Base-by-base conservation (phyloP, 805 yeast species). In the Nakazawaea ishiwadae region DNA sequence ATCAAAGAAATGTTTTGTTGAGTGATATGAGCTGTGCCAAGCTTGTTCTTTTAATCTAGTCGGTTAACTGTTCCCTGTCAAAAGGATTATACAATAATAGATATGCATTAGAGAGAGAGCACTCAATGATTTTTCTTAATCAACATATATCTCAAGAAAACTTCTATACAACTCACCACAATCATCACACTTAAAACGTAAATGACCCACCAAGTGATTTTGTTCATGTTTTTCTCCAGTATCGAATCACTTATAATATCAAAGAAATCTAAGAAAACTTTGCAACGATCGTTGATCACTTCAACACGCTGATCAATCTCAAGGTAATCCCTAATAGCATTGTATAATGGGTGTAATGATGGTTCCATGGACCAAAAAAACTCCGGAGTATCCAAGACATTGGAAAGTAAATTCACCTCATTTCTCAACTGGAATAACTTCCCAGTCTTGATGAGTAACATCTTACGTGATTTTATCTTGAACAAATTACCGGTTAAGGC, bases 341-440 rank as follows among this genome's bases (percentile, higher is more conserved):
- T 71, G 60, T 93, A 93, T 31, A 93, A 66, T 3, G 98, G 98
- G 58, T 91, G 95, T 49, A 93, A 71, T 29, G 96, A 90, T 4
- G 99, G 99, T 62, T 93, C 99, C 47, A 73, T 75, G 23, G 90
- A 85, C 99, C 99, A 93, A 60, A 93, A 93, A 55, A 87, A 89
- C 47, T 88, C 96, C 0, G 99, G 99, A 0, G 96, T 89, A 55
- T 93, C 99, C 40, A 93, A 68, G 17, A 93, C 89, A 48, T 86
- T 86, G 9, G 96, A 86, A 4, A 91, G 82, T 37, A 93, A 65
- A 57, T 93, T 93, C 4, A 93, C 97, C 60, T 93, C 98, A 11
- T 90, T 96, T 37, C 98, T 70, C 21, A 93, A 62, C 53, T 89
- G 90, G 69, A 91, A 91, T 35, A 93, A 65, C 56, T 84, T 81